phyloP scores from a whole-genome alignment of 2,329 filamentous ascomycete genomes.

The Fusarium phyllophilum region DNA sequence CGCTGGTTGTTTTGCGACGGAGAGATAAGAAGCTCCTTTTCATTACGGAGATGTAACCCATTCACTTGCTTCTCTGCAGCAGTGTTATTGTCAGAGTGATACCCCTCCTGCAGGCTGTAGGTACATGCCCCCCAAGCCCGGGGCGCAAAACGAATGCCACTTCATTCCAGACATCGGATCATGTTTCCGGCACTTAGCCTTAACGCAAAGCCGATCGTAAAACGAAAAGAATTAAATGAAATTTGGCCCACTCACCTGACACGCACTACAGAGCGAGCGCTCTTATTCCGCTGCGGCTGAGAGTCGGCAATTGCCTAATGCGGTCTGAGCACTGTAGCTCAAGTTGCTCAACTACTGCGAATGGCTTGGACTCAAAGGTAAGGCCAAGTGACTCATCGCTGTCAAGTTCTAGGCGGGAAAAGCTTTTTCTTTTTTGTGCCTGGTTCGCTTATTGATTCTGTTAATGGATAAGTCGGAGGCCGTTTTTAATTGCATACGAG shows the following conservation, averaged over 20 bases:
- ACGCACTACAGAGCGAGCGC: constrained; percentile 1
- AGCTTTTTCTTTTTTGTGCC: not conserved
- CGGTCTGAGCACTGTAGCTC: constrained; percentile 5
- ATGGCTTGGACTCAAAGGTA: not conserved
- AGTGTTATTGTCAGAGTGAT: too few relatives aligned
- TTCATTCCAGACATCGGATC: not conserved
- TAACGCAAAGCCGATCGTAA: not conserved
- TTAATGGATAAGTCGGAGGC: not conserved
- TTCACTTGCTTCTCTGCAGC: not conserved
- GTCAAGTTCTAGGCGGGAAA: not conserved
- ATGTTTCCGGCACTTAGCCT: not conserved
- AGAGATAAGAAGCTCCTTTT: not conserved
- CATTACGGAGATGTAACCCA: not conserved
- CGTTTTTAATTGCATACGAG: not conserved
- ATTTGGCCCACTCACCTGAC: constrained; percentile 21
- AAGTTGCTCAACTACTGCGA: not conserved
- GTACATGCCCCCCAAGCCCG: not conserved
- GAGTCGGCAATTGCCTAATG: constrained; percentile 9
- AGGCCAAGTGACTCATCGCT: not conserved
- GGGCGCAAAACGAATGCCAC: not conserved
- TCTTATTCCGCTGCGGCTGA: constrained; percentile 24
- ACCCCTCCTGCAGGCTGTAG: not conserved
- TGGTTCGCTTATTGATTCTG: not conserved
- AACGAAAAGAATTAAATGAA: not conserved
- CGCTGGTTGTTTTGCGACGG: not conserved